Evolutionary conservation across 805 yeast species (phyloP).

Genomic region (Saccharomycopsis vini): DNA sequence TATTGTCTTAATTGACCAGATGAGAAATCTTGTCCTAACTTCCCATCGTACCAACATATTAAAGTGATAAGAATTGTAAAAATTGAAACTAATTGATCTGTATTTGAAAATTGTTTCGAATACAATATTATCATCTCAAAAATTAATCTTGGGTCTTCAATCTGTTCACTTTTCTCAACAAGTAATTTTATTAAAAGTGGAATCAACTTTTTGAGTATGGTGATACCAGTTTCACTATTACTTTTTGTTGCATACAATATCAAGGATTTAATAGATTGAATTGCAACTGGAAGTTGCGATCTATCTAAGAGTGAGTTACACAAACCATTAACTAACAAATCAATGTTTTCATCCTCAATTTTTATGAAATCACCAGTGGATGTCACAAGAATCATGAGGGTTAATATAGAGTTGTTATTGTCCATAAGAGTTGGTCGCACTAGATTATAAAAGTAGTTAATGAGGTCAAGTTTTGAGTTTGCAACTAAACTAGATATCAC

Average conservation of each 20-base stretch:
- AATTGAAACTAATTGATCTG: constrained; percentile 25
- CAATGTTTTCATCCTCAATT: constrained; percentile 31
- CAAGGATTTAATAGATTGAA: constrained; percentile 57
- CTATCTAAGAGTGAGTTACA: constrained; percentile 29
- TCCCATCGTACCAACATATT: constrained; percentile 28
- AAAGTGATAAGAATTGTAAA: constrained; percentile 24
- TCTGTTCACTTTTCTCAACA: constrained; percentile 21
- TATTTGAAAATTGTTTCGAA: constrained; percentile 29
- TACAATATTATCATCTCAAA: constrained; percentile 44
- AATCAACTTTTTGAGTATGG: constrained; percentile 36
- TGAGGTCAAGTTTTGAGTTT: constrained; percentile 24
- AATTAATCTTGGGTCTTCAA: constrained; percentile 30
- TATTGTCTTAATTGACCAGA: constrained; percentile 28
- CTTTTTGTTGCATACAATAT: constrained; percentile 30
- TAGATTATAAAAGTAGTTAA: constrained; percentile 31
- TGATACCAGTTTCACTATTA: constrained; percentile 24
- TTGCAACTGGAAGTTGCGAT: constrained; percentile 33
- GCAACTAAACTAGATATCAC: constrained; percentile 29
- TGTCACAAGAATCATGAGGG: constrained; percentile 37
- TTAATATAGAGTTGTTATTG: constrained; percentile 31
- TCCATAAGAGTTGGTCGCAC: constrained; percentile 26
- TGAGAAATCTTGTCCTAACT: constrained; percentile 16
- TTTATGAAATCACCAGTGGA: constrained; percentile 29
- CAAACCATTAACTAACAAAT: constrained; percentile 28
- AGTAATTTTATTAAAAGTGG: constrained; percentile 34